Evolutionary conservation across 2,329 filamentous ascomycete genomes (phyloP).

Genomic region (Diaporthe capsici): DNA sequence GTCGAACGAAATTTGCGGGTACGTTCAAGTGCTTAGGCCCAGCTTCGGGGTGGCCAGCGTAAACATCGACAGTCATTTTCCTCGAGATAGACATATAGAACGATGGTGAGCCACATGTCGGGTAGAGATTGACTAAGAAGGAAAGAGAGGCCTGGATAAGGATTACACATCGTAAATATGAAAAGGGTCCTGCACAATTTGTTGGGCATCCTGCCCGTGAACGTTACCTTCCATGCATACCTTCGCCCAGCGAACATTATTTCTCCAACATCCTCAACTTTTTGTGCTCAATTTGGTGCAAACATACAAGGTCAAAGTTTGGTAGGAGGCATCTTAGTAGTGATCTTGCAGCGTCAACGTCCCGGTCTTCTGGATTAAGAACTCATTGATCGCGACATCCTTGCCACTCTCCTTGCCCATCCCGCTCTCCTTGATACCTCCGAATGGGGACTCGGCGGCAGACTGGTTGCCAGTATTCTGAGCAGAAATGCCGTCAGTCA

Average conservation of each 20-base stretch:
- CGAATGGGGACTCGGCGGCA: constrained; percentile 45
- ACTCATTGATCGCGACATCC: constrained; percentile 43
- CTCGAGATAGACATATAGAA: neutral
- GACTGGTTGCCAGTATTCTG: constrained; percentile 58
- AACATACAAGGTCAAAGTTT: neutral
- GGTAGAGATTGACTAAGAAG: neutral
- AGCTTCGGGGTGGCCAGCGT: neutral
- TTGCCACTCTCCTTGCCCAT: constrained; percentile 46
- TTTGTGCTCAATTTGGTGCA: too few relatives aligned
- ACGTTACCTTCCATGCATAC: neutral
- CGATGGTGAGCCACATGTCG: neutral
- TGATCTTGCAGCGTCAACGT: constrained; percentile 38
- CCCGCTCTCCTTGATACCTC: constrained; percentile 46
- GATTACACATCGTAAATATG: neutral
- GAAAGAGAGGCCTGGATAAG: neutral
- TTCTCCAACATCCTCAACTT: too few relatives aligned
- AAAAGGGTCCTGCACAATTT: neutral
- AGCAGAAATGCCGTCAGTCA: too few relatives aligned
- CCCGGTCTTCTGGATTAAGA: constrained; percentile 43
- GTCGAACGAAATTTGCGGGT: neutral
- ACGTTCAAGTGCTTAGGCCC: neutral
- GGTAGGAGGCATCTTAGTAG: neutral
- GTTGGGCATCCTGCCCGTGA: neutral
- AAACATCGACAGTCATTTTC: neutral
- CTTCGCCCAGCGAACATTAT: neutral